Evolutionary conservation across 2,329 filamentous ascomycete genomes (phyloP), one percentile per base, ranked within the genome.

Genomic region (Blastomyces percursus): DNA sequence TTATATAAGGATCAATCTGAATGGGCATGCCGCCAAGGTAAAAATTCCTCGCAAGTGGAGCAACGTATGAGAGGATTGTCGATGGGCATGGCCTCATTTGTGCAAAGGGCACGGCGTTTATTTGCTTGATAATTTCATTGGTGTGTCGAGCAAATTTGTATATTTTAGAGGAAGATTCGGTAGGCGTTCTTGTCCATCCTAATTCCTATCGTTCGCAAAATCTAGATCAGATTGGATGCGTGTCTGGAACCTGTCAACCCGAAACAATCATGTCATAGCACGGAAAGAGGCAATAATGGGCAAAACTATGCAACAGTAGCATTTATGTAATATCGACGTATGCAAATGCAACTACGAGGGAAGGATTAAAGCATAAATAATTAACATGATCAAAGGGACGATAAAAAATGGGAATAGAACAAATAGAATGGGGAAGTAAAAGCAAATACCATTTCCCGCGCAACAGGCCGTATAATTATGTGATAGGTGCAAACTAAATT

Each of bases 1-100:
- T 77, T 84, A 68, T 81, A 81, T 65, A 72, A 74, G 61, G 70
- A 75, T 21, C 68, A 70, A 21, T 68, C 68, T 14, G 73, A 77
- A 51, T 76, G 77, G 67, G 70, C 66, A 19, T 61, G 48, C 6
- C 42, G 19, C 8, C 30, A 14, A 6, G 14, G n/a, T 5, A 40
- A 24, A 3, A 42, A 19, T 14, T n/a, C 5, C 19, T 9, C 7
- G 35, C 19, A 56, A 24, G 11, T 1, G n/a, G 9, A 56, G 16
- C 16, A 40, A 24, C 7, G 35, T 16, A 16, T 24, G 51, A 11
- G 32, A 14, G 27, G 32, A 14, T 21, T 38, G 52, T 54, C 27
- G 14, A n/a, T 32, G 51, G 6, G 27, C 30, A 8, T 19, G 51
- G 7, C 7, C 16, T 54, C 35, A 32, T 54, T 27, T 24, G 7